A percentile compares a stretch with the other conserved stretches of the same genome.
Evolutionary conservation across 805 yeast species (phyloP).

Genomic region (Starmera dryadoides): DNA sequence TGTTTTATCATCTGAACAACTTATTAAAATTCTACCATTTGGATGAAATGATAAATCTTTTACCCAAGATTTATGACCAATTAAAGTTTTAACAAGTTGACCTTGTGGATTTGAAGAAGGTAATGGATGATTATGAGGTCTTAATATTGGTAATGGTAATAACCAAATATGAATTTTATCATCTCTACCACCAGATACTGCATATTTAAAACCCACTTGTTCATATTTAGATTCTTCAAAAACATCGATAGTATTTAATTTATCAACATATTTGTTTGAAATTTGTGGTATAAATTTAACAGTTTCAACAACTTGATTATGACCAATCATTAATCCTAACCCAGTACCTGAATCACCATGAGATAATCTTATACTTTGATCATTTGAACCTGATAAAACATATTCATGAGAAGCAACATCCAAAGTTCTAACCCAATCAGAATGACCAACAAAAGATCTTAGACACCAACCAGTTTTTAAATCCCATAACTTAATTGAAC

Average conservation of each 20-base stretch:
- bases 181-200: slow-evolving; percentile 78
- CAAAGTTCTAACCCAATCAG: slow-evolving; percentile 80
- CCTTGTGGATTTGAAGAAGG: slow-evolving; percentile 60
- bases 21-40: slow-evolving; percentile 58
- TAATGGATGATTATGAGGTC: slow-evolving; percentile 47
- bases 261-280: slow-evolving; percentile 42
- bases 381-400: slow-evolving; percentile 70
- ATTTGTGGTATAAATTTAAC: slow-evolving; percentile 56
- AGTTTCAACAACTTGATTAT: slow-evolving; percentile 76
- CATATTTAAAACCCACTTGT: slow-evolving; percentile 56
- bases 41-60: slow-evolving; percentile 67
- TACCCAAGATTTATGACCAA: slow-evolving; percentile 87
- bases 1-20: slow-evolving; percentile 74
- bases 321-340: slow-evolving; percentile 62
- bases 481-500: slow-evolving; percentile 59
- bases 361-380: slow-evolving; percentile 63
- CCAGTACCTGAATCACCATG: slow-evolving; percentile 64
- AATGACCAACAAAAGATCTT: slow-evolving; percentile 66
- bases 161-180: slow-evolving; percentile 70
- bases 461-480: slow-evolving; percentile 58
- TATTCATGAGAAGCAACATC: slow-evolving; percentile 50
- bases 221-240: slow-evolving; percentile 20
- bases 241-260: slow-evolving; percentile 23
- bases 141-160: slow-evolving; percentile 56
- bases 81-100: slow-evolving; percentile 43